Evolutionary conservation across 352 stramenopile genomes (phyloP).

Genomic region (Globisporangium rhizosaccharum): DNA sequence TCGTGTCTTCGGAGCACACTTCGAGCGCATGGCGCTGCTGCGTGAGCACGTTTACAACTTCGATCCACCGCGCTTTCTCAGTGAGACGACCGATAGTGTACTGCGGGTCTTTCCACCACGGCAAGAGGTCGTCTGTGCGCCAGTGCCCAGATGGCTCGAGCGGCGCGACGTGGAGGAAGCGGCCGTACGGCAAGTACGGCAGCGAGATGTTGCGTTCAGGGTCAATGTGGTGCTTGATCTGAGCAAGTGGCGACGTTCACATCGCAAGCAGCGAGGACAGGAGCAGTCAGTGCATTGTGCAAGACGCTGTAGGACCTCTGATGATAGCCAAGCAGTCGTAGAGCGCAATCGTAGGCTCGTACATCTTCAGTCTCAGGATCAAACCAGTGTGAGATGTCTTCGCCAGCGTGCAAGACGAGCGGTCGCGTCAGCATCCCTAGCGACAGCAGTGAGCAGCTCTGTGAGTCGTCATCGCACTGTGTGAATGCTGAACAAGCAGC

Average conservation of each 20-base stretch:
- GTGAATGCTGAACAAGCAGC: neutral
- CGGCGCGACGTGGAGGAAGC: slow-evolving; percentile 85
- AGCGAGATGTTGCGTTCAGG: slow-evolving; percentile 63
- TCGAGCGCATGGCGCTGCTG: slow-evolving; percentile 79
- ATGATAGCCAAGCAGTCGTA: no score
- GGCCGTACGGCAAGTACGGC: slow-evolving; percentile 80
- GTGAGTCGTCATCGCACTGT: neutral
- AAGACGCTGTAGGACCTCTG: no score
- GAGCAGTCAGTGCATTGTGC: neutral
- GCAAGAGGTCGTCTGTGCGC: slow-evolving; percentile 62
- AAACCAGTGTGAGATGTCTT: slow-evolving; percentile 93
- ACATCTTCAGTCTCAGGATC: slow-evolving; percentile 65
- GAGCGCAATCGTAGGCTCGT: slow-evolving; percentile 1
- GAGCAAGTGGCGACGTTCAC: neutral
- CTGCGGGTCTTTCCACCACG: slow-evolving; percentile 86
- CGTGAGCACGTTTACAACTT: slow-evolving; percentile 90
- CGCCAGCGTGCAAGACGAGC: slow-evolving; percentile 77
- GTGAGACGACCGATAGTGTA: slow-evolving; percentile 76
- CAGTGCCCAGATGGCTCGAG: slow-evolving; percentile 70
- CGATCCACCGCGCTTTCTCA: slow-evolving; percentile 59
- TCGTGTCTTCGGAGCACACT: slow-evolving; percentile 85
- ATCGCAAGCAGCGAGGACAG: neutral
- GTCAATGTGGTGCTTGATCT: slow-evolving; percentile 83
- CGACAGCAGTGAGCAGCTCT: neutral
- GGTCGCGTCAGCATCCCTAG: slow-evolving; percentile 70